Evolutionary conservation across 257 asterid genomes (phyloP).

Genomic region (Scutellaria galericulata): DNA sequence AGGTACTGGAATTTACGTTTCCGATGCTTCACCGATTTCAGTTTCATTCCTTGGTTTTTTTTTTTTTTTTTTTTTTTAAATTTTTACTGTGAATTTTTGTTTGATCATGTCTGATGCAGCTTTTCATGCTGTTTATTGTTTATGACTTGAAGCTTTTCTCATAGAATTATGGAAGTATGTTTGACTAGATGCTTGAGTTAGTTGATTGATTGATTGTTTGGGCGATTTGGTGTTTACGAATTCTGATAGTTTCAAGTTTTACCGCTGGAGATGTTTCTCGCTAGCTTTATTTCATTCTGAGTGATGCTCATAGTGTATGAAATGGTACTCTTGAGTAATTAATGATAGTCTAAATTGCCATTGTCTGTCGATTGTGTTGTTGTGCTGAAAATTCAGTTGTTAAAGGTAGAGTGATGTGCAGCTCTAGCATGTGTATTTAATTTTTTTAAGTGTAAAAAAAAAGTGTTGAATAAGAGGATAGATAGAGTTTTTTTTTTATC

Average conservation of each 20-base stretch:
- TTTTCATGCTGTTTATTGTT: neutral
- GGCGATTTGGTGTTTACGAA: neutral
- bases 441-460: no score
- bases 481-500: neutral
- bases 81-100: neutral
- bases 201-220: slow-evolving; percentile 3
- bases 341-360: neutral
- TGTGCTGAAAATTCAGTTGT: neutral
- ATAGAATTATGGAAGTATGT: neutral
- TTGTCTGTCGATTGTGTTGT: neutral
- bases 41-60: neutral
- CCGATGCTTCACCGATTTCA: neutral
- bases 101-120: neutral
- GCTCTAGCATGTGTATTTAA: neutral
- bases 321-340: neutral
- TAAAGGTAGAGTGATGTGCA: neutral
- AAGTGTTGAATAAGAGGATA: neutral
- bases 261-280: neutral
- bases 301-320: neutral
- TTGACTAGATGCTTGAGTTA: neutral
- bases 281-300: neutral
- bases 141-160: neutral
- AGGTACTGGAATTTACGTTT: slow-evolving; percentile 25
- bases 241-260: neutral
- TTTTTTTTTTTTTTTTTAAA: neutral